phyloP scores from a whole-genome alignment of 805 yeast genomes.

The Cyberlindnera galapagoensis region DNA sequence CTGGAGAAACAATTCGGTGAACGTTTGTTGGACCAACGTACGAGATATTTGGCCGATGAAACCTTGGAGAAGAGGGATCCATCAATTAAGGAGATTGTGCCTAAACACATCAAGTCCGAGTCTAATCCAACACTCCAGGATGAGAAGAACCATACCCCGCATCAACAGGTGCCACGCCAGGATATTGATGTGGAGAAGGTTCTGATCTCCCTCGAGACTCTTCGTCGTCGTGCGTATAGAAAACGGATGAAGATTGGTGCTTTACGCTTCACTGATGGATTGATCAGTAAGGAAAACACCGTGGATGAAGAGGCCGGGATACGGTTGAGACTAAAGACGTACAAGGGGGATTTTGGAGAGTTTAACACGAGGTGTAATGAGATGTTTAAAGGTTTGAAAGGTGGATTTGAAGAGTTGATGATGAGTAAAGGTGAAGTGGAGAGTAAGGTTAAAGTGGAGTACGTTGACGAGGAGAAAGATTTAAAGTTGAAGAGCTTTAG shows the following conservation, averaged over 20 bases:
- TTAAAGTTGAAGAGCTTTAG: constrained; percentile 8
- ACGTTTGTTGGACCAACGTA: constrained; percentile 31
- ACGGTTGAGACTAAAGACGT: constrained; percentile 21
- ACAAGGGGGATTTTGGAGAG: constrained; percentile 24
- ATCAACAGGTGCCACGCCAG: constrained; percentile 15
- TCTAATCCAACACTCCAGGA: constrained; percentile 2
- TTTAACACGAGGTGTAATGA: constrained; percentile 15
- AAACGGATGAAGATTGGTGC: constrained; percentile 16
- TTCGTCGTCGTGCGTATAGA: constrained; percentile 7
- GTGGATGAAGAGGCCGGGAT: constrained; percentile 13
- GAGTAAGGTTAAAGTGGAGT: background rate
- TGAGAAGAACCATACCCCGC: constrained; percentile 1
- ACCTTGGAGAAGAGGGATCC: constrained; percentile 3
- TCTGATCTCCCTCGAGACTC: constrained; percentile 9
- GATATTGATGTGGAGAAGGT: constrained; percentile 23
- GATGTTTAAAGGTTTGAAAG: constrained; percentile 9
- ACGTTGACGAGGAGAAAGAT: constrained; percentile 5
- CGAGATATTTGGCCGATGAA: constrained; percentile 27
- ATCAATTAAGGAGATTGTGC: no score
- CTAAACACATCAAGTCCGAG: background rate
- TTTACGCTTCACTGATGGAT: constrained; percentile 13
- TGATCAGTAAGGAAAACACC: constrained; percentile 10
- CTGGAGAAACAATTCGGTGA: constrained; percentile 39
- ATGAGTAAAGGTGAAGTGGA: background rate
- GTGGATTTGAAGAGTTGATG: constrained; percentile 5